A percentile compares a stretch with the other conserved stretches of the same genome.
These are phyloP conservation scores for Colletotrichum tropicale DNA, from an alignment of 2,329 filamentous ascomycete species.

Conservation along the genomic window DNA sequence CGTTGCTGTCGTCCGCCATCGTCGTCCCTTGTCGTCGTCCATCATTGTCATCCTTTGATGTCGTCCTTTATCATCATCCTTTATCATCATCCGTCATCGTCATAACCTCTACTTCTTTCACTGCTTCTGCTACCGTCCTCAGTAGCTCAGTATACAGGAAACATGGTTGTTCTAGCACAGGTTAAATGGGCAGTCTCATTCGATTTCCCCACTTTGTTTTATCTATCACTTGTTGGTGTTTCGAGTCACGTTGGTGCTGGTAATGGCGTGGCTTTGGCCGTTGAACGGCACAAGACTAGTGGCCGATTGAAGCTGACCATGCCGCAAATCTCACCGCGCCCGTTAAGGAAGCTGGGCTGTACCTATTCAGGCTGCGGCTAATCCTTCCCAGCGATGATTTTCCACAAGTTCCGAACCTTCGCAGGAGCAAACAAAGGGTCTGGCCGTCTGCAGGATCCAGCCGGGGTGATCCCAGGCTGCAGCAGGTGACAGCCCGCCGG, in stretches of 20 bases:
- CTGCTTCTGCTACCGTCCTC: background rate
- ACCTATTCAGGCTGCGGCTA: background rate
- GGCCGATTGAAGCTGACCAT: background rate
- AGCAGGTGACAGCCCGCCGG: background rate
- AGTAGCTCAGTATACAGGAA: background rate
- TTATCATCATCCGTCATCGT: background rate
- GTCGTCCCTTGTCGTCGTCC: no score
- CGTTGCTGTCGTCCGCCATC: background rate
- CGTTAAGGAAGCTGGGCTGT: background rate
- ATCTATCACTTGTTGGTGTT: background rate
- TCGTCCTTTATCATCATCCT: no score
- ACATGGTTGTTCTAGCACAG: no score
- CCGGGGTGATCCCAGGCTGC: background rate
- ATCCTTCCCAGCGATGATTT: background rate
- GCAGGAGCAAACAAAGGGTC: background rate
- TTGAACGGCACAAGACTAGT: background rate
- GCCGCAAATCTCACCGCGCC: background rate
- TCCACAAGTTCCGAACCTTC: background rate
- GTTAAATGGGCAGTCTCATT: background rate
- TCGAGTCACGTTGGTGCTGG: background rate
- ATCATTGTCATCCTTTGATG: rapidly evolving
- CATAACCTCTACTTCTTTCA: background rate
- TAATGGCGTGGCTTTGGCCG: background rate
- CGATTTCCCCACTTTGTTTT: background rate
- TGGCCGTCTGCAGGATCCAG: background rate